These are phyloP conservation scores for Taphrina populina DNA, from an alignment of 1,139 yeast genomes.

Conservation along the genomic window DNA sequence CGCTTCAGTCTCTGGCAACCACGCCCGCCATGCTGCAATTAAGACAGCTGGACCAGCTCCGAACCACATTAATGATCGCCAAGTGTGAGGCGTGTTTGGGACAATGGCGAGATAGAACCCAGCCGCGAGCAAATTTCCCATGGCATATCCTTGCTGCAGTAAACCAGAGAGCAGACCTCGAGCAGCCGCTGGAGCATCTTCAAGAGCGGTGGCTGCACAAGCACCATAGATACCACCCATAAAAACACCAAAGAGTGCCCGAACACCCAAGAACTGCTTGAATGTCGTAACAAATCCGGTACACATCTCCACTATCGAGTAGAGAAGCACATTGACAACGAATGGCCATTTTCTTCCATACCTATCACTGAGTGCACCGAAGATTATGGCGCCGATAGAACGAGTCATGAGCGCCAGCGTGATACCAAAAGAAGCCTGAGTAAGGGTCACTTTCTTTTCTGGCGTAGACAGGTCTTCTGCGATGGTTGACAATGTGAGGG, in stretches of 20 bases:
- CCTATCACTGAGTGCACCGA: slow-evolving; percentile 65
- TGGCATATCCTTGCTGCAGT: slow-evolving; percentile 71
- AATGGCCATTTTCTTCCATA: slow-evolving; percentile 75
- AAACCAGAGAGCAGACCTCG: slow-evolving; percentile 65
- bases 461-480: slow-evolving; percentile 55
- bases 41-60: slow-evolving; percentile 67
- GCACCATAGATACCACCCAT: slow-evolving; percentile 73
- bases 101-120: slow-evolving; percentile 63
- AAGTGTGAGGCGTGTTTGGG: slow-evolving; percentile 57
- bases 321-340: slow-evolving; percentile 54
- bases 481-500: slow-evolving; percentile 55
- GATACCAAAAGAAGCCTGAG: slow-evolving; percentile 57
- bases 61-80: slow-evolving; percentile 82
- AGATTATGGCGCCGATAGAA: slow-evolving; percentile 61
- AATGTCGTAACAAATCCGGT: slow-evolving; percentile 69
- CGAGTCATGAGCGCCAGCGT: slow-evolving; percentile 64
- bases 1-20: slow-evolving; percentile 62
- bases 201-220: slow-evolving; percentile 66
- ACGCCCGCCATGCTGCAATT: slow-evolving; percentile 56
- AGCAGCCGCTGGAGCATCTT: slow-evolving; percentile 66
- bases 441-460: slow-evolving; percentile 57
- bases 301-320: slow-evolving; percentile 64
- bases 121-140: slow-evolving; percentile 59
- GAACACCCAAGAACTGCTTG: slow-evolving; percentile 61
- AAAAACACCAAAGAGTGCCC: slow-evolving; percentile 65